Base-by-base conservation (phyloP, 768 basidiomycete genomes). In the Crassisporium funariophilum region DNA sequence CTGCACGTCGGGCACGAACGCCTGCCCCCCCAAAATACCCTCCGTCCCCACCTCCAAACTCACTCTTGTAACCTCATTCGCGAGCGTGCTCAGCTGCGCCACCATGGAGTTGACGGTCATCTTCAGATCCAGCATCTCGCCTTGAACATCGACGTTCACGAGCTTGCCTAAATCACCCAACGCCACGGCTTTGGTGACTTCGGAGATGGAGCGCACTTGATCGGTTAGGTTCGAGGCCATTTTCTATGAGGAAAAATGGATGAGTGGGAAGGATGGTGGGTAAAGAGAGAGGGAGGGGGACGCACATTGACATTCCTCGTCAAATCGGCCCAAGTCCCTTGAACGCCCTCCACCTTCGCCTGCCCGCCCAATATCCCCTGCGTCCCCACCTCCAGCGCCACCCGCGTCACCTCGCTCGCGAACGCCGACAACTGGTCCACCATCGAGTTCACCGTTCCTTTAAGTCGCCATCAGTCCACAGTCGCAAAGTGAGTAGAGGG, bases 1-100 rank as follows among this genome's bases (percentile, higher is more conserved):
- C 62, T 93, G 86, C 0, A 95, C 93, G 38, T 88, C 91, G n/a
- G 88, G 86, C 0, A 95, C 94, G 47, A 75, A 80, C 2, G 94
- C 94, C 63, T 97, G 94, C 13, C 94, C 94, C 49, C 94, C 95
- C 64, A 98, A 76, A 38, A 91, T 95, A 64, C 93, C 92, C 64
- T 94, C 88, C 27, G 86, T 92, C 35, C 92, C 92, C 53, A 95
- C 92, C 65, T 97, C 95, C 53, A 97, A 73, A 31, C 86, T 87
- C 13, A 98, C 95, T 49, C 92, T 77, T 11, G 90, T 92, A n/a
- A 95, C 92, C 57, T 91, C 87, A 39, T 82, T 85, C 2, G 85
- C 87, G 4, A 91, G 70, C 0, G 83, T 87, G 16, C 78, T 83
- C 24, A 91, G 64, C 58, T 88, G 84, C 16, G 83, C 93, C 77